Evolutionary conservation across 2,329 filamentous ascomycete species (phyloP), one percentile per base, ranked within the genome.

Genomic region (Aspergillus tanneri): DNA sequence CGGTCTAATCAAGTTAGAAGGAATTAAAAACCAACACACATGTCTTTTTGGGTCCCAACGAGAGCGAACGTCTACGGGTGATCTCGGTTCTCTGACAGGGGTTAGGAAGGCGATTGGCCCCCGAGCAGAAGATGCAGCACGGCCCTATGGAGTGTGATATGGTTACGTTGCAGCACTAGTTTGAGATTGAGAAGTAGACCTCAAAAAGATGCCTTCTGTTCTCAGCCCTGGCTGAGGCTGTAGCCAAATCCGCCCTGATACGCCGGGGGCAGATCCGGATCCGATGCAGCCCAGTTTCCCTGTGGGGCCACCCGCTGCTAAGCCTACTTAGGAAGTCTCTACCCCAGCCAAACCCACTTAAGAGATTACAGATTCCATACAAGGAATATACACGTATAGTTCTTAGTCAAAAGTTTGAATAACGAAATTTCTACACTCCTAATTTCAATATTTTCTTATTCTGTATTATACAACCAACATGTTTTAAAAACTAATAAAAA

Each of bases 131-230:
- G 36, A 39, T 39, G 18, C 36, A 39, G 36, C 36, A 39, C 36
- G 21, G 36, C 14, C 21, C 3, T 39, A 39, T 24, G 7, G 36
- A 25, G 36, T 24, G 36, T 25, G 36, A 39, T 16, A 39, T 39
- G 21, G 36, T 39, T 39, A 39, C 36, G 11, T 39, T 39, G 19
- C 36, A 39, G 36, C 36, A 39, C 36, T 24, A 39, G 21, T 39
- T 25, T 39, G 36, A 39, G 36, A 22, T 39, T 39, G 36, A 39
- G 36, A 39, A 39, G 36, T 39, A 39, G 36, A 25, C 36, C 36
- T 39, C 5, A 39, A 39, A 39, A 39, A 39, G 36, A 39, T 39
- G 21, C 36, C 21, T 25, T 39, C 36, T 25, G 36, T 24, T 39
- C 27, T 30, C 27, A 30, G 27, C 27, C 27, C 27, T 30, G 27